Percentiles rank a stretch among this genome's conserved stretches.
Evolutionary conservation across 331 rosid species (phyloP).

Genomic region (Malus hybrid): DNA sequence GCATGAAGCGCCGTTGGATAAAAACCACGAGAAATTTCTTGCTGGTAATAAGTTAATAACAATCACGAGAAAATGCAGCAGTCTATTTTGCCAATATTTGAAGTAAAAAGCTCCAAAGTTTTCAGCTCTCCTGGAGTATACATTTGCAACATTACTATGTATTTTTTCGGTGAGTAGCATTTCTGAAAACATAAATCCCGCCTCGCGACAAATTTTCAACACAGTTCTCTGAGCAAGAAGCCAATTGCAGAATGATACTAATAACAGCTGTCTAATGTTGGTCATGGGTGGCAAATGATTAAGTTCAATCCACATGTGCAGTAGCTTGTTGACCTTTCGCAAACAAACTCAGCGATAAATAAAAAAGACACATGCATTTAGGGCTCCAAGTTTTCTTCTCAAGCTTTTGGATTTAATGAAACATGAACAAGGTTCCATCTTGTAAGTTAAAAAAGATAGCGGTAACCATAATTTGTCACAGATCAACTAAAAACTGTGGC

Average conservation of each 20-base stretch:
- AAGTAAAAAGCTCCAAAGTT: neutral
- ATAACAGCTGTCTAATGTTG: neutral
- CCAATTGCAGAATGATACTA: neutral
- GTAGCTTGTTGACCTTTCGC: neutral
- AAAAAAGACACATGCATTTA: neutral
- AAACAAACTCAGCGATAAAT: neutral
- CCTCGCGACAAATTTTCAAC: neutral
- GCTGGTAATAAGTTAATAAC: neutral
- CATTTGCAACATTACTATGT: neutral
- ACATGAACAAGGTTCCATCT: neutral
- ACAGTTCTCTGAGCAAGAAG: neutral
- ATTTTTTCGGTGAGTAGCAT: neutral
- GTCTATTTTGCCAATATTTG: neutral
- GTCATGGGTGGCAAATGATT: neutral
- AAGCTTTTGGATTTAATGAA: neutral
- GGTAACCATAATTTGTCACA: neutral
- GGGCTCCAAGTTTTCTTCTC: neutral
- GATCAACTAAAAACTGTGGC: neutral
- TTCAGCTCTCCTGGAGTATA: neutral
- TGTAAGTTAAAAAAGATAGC: neutral
- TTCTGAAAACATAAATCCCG: slow-evolving; percentile 6
- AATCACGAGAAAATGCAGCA: neutral
- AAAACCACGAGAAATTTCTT: neutral
- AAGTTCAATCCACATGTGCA: neutral
- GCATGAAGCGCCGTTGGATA: neutral